Evolutionary conservation across 768 basidiomycete genomes (phyloP).

Genomic region (Suillus subluteus): DNA sequence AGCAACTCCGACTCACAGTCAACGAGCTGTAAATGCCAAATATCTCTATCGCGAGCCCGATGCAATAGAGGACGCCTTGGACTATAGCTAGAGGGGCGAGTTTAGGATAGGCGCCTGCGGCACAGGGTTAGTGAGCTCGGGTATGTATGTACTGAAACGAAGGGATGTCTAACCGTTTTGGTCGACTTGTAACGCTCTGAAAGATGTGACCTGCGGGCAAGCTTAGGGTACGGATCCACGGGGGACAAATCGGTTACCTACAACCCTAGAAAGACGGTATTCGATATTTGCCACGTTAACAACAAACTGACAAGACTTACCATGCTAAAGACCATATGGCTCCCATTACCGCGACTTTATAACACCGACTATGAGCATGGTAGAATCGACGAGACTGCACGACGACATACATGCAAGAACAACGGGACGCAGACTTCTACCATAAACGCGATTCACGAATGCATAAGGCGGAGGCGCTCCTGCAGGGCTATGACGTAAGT

Average conservation of each 20-base stretch:
- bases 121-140: conserved; percentile 2
- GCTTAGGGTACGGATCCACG: neutral
- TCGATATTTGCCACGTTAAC: neutral
- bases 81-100: conserved; percentile 60
- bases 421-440: conserved; percentile 62
- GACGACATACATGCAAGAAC: conserved; percentile 47
- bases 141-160: neutral
- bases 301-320: conserved; percentile 44
- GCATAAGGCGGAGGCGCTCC: conserved; percentile 59
- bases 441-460: conserved; percentile 60
- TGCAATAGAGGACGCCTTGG: conserved; percentile 61
- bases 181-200: conserved; percentile 54
- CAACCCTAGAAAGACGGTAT: conserved; percentile 22
- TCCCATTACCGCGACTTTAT: conserved; percentile 44
- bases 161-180: conserved; percentile 45
- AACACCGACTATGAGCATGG: conserved; percentile 5
- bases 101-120: conserved; percentile 44
- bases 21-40: conserved; percentile 57
- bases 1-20: conserved; percentile 44
- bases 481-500: conserved; percentile 25
- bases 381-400: conserved; percentile 8
- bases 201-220: conserved; percentile 57
- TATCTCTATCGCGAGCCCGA: conserved; percentile 51
- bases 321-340: conserved; percentile 65
- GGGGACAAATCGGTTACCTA: conserved; percentile 14